phyloP scores from a whole-genome alignment of 768 basidiomycete species.

The Lentinula lateritia region DNA sequence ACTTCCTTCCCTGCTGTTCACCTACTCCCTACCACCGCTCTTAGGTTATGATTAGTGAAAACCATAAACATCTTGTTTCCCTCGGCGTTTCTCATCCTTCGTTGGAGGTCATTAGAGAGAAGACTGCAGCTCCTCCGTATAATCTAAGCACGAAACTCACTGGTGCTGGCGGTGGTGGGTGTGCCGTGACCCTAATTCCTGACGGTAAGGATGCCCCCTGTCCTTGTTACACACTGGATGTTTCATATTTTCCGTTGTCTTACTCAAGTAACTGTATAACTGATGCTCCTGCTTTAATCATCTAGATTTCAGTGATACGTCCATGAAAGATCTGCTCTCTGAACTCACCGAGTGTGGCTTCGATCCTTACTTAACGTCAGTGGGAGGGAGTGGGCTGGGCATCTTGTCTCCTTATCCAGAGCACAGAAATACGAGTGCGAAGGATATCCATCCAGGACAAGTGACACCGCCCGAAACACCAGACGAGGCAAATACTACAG shows the following conservation, averaged over 20 bases:
- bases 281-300: neutral
- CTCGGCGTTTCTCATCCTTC: slow-evolving; percentile 90
- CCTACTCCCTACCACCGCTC: neutral
- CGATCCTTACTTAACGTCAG: slow-evolving; percentile 83
- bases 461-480: slow-evolving; percentile 50
- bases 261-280: neutral
- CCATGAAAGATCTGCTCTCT: slow-evolving; percentile 52
- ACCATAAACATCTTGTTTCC: slow-evolving; percentile 77
- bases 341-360: slow-evolving; percentile 61
- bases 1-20: neutral
- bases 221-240: neutral
- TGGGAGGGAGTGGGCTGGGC: slow-evolving; percentile 91
- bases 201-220: slow-evolving; percentile 56
- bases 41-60: slow-evolving; percentile 81
- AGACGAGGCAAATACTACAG: slow-evolving; percentile 19
- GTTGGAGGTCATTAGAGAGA: slow-evolving; percentile 75
- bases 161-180: slow-evolving; percentile 98
- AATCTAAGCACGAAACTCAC: slow-evolving; percentile 88
- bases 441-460: slow-evolving; percentile 23
- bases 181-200: slow-evolving; percentile 91
- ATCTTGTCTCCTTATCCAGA: slow-evolving; percentile 61
- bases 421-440: slow-evolving; percentile 25
- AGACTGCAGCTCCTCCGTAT: slow-evolving; percentile 59
- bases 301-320: slow-evolving; percentile 65
- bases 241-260: neutral